Percentiles rank a stretch among this genome's conserved stretches.
Evolutionary conservation across 2,329 filamentous ascomycete genomes (phyloP).

Genomic region (Davidsoniella neocaledoniae): DNA sequence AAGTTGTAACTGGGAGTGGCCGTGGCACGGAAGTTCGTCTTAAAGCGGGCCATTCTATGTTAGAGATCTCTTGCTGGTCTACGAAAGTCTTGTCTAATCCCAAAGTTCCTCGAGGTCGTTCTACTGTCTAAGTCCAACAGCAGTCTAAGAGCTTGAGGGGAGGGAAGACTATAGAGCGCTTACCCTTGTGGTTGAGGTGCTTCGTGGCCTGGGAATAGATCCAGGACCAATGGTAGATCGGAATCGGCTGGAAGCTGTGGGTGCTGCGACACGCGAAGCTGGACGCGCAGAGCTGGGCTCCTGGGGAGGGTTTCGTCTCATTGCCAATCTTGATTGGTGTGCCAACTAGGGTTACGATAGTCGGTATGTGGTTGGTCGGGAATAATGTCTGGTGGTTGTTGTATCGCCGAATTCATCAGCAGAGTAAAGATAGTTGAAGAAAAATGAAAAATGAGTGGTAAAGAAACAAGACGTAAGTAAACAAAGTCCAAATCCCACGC

Average conservation of each 20-base stretch:
- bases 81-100: conserved; percentile 14
- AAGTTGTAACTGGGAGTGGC: conserved; percentile 37
- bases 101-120: too few species aligned
- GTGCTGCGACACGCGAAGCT: conserved; percentile 10
- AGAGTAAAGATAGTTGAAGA: too few species aligned
- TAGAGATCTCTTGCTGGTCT: conserved; percentile 17
- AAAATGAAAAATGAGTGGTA: too few species aligned
- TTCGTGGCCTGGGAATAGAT: conserved; percentile 6
- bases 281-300: conserved; percentile 10
- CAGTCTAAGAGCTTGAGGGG: too few species aligned
- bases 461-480: not conserved
- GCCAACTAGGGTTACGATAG: not conserved
- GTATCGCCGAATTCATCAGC: not conserved
- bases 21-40: conserved; percentile 8
- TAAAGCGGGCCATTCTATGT: not conserved
- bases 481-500: not conserved
- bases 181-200: conserved; percentile 7
- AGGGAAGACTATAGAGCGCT: not conserved
- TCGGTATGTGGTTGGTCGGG: not conserved
- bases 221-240: conserved; percentile 9
- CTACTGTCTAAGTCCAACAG: too few species aligned
- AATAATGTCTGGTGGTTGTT: not conserved
- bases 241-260: conserved; percentile 6
- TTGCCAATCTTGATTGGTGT: not conserved
- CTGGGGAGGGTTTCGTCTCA: conserved; percentile 8